A percentile compares a stretch with the other conserved stretches of the same genome.
Conservation (phyloP, 2,329 filamentous ascomycete species). For the Tolypocladium paradoxum region DNA sequence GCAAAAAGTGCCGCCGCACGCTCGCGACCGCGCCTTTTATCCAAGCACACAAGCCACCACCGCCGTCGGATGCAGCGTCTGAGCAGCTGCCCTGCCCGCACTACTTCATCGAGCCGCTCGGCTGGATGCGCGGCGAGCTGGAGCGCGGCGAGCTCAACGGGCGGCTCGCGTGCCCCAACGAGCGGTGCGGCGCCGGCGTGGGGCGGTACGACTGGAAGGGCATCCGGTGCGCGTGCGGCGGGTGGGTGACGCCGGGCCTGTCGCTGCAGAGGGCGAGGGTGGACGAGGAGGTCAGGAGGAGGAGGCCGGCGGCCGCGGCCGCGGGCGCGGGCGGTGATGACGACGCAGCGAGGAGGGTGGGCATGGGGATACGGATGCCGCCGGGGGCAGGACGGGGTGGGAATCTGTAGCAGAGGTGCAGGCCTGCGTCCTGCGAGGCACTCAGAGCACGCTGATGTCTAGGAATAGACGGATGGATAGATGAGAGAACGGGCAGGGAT, state of each 20-base stretch:
- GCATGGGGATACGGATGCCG: conserved; percentile 44
- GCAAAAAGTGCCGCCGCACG: conserved; percentile 77
- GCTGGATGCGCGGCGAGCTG: conserved; percentile 85
- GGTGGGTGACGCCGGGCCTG: conserved; percentile 87
- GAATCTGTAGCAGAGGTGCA: neutral
- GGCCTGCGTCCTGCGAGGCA: neutral
- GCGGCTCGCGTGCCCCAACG: conserved; percentile 70
- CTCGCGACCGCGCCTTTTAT: conserved; percentile 51
- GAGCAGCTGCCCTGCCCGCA: conserved; percentile 53
- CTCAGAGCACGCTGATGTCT: neutral
- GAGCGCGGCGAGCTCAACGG: conserved; percentile 75
- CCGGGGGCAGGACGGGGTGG: conserved; percentile 26
- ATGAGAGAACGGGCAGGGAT: too few relatives aligned
- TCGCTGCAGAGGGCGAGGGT: conserved; percentile 73
- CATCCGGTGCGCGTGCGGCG: conserved; percentile 79
- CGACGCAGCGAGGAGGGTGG: conserved; percentile 7
- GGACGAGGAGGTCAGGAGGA: conserved; percentile 48
- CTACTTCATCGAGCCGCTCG: conserved; percentile 81
- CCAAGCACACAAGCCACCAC: conserved; percentile 40
- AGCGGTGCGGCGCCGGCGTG: conserved; percentile 68
- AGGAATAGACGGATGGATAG: neutral
- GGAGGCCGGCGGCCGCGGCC: conserved; percentile 8
- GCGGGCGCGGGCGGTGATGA: conserved; percentile 10
- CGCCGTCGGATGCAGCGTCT: conserved; percentile 2
- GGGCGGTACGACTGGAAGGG: conserved; percentile 96